Evolutionary conservation across 2,329 filamentous ascomycete species (phyloP).

Genomic region (Sporothrix mexicana): DNA sequence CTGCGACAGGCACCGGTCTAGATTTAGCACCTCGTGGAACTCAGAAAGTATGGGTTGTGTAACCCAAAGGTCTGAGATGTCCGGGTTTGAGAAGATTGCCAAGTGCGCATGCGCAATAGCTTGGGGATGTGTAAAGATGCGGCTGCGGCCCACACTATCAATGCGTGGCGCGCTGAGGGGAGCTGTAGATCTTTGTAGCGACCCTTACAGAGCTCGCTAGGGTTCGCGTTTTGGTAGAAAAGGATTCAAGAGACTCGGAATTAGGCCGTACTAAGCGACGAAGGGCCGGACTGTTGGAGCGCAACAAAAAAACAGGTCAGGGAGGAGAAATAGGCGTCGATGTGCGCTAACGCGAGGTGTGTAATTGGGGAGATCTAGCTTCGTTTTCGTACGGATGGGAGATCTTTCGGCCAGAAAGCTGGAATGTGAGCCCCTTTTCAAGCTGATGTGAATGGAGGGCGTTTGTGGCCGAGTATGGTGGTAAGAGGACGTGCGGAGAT

Average conservation of each 20-base stretch:
- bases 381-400: not conserved
- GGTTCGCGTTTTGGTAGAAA: conserved; percentile 6
- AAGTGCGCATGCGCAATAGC: conserved; percentile 10
- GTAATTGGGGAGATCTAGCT: conserved; percentile 26
- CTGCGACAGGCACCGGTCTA: not conserved
- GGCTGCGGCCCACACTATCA: conserved; percentile 5
- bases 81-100: not conserved
- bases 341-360: conserved; percentile 7
- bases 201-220: conserved; percentile 5
- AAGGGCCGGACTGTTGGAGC: not conserved
- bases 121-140: conserved; percentile 1
- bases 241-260: conserved; percentile 18
- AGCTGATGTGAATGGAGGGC: conserved; percentile 1
- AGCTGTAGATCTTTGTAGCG: conserved; percentile 25
- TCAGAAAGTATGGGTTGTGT: conserved; percentile 16
- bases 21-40: conserved; percentile 10
- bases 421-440: not conserved
- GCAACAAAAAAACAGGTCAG: conserved; percentile 8
- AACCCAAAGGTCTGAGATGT: not conserved
- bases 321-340: conserved; percentile 17
- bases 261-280: conserved; percentile 28
- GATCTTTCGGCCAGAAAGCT: conserved; percentile 1
- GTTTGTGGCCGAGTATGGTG: not conserved
- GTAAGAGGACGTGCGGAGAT: conserved; percentile 1
- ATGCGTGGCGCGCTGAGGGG: conserved; percentile 15